Conservation (phyloP, 2,329 filamentous ascomycete species). For the Paracamarosporium sp. region DNA sequence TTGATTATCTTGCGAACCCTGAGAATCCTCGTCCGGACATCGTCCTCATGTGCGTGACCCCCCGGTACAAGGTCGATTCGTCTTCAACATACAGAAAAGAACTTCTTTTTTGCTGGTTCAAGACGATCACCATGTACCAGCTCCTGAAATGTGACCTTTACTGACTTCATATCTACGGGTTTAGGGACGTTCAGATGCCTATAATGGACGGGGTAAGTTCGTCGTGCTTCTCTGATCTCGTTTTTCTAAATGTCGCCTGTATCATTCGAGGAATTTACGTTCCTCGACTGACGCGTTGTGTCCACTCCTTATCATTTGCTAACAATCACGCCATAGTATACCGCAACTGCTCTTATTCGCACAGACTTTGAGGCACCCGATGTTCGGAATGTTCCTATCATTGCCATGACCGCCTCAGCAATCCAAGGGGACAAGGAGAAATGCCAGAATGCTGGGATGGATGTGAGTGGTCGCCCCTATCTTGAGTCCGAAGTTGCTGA, state of each 20-base stretch:
- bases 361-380: slow-evolving; percentile 70
- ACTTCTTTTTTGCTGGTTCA: no score
- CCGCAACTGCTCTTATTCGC: slow-evolving; percentile 63
- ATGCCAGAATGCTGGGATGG: slow-evolving; percentile 76
- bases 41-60: slow-evolving; percentile 70
- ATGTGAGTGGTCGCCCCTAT: slow-evolving; percentile 47
- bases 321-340: not conserved
- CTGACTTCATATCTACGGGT: not conserved
- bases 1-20: slow-evolving; percentile 69
- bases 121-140: not conserved
- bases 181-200: slow-evolving; percentile 46
- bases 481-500: slow-evolving; percentile 25
- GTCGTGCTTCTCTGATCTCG: not conserved
- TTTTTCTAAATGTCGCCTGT: no score
- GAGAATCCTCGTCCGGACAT: slow-evolving; percentile 69
- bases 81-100: not conserved
- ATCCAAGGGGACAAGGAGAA: slow-evolving; percentile 80
- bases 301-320: not conserved
- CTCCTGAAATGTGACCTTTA: slow-evolving; percentile 27
- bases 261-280: not conserved
- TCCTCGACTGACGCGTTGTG: not conserved
- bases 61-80: slow-evolving; percentile 64
- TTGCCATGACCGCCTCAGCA: slow-evolving; percentile 82
- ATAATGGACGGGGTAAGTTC: slow-evolving; percentile 68
- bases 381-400: slow-evolving; percentile 70